Percentiles rank a stretch among this genome's conserved stretches.
Conservation (phyloP, 768 basidiomycete genomes). For the Cubamyces lactineus region DNA sequence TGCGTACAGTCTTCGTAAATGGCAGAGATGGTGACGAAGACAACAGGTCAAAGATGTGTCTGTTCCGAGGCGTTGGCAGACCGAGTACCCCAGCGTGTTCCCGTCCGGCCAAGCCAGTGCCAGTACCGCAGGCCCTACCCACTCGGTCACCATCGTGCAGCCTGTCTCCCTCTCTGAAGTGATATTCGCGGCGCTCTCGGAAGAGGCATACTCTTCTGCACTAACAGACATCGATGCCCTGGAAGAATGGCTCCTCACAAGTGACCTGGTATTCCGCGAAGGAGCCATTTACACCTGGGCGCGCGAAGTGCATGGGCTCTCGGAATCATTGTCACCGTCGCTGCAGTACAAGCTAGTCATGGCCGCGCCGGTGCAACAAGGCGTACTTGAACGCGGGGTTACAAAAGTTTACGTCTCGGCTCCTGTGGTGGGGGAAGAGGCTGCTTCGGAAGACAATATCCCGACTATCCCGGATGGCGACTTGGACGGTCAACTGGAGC, state of each 20-base stretch:
- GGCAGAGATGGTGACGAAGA: background rate
- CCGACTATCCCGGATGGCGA: slow-evolving; percentile 19
- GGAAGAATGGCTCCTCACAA: slow-evolving; percentile 31
- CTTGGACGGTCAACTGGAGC: slow-evolving; percentile 8
- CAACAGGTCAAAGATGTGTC: slow-evolving; percentile 14
- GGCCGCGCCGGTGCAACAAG: slow-evolving; percentile 76
- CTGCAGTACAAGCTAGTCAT: slow-evolving; percentile 49
- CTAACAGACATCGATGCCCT: slow-evolving; percentile 23
- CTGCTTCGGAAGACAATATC: slow-evolving; percentile 39
- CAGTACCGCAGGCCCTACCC: slow-evolving; percentile 10
- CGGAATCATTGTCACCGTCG: background rate
- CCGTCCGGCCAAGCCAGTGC: background rate
- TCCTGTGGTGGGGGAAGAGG: background rate
- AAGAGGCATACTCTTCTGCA: slow-evolving; percentile 28
- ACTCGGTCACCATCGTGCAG: slow-evolving; percentile 20
- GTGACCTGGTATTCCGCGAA: slow-evolving; percentile 51
- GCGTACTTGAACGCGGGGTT: slow-evolving; percentile 47
- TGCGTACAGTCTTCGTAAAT: slow-evolving; percentile 27
- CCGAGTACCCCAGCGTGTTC: slow-evolving; percentile 22
- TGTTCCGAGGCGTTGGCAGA: slow-evolving; percentile 24
- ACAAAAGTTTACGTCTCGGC: slow-evolving; percentile 49
- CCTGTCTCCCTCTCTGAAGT: slow-evolving; percentile 30
- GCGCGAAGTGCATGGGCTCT: slow-evolving; percentile 17
- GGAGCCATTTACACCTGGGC: slow-evolving; percentile 44
- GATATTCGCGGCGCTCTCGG: slow-evolving; percentile 30